Percentiles rank a stretch among this genome's conserved stretches.
Evolutionary conservation across 257 asterid species (phyloP).

Genomic region (Fraxinus pennsylvanica): DNA sequence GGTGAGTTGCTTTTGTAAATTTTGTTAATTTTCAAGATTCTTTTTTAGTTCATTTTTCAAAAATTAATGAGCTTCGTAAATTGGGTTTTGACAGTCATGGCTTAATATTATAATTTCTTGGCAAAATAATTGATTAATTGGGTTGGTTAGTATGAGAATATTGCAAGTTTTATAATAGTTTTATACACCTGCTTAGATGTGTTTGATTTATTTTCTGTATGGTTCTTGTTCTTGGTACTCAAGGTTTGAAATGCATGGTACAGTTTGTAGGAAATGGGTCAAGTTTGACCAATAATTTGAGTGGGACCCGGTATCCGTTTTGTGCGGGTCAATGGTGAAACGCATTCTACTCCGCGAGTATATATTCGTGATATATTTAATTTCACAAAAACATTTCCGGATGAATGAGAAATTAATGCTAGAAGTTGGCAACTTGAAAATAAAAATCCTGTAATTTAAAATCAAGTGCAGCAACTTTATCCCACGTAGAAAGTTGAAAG

Average conservation of each 20-base stretch:
- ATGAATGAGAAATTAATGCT: too few species aligned
- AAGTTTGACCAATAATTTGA: too few species aligned
- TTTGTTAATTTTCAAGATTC: conserved; percentile 18
- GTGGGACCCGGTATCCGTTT: too few species aligned
- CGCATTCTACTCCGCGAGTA: too few species aligned
- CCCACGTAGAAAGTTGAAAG: too few species aligned
- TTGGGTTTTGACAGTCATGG: conserved; percentile 18
- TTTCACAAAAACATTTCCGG: too few species aligned
- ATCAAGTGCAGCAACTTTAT: too few species aligned
- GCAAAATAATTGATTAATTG: not conserved
- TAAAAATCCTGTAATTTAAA: too few species aligned
- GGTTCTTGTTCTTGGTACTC: not conserved
- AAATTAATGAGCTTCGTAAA: not conserved
- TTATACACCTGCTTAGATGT: conserved; percentile 11
- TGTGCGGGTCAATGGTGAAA: too few species aligned
- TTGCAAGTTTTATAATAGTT: not conserved
- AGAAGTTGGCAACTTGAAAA: too few species aligned
- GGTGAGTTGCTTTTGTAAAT: conserved; percentile 36
- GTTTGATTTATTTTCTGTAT: conserved; percentile 3
- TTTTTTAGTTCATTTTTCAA: not conserved
- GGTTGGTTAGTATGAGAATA: conserved; percentile 1
- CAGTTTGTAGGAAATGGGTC: not conserved
- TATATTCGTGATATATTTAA: too few species aligned
- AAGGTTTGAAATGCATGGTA: not conserved
- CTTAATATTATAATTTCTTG: conserved; percentile 8